Evolutionary conservation across 2,329 filamentous ascomycete genomes (phyloP).

Genomic region (Xylariaceae sp.): DNA sequence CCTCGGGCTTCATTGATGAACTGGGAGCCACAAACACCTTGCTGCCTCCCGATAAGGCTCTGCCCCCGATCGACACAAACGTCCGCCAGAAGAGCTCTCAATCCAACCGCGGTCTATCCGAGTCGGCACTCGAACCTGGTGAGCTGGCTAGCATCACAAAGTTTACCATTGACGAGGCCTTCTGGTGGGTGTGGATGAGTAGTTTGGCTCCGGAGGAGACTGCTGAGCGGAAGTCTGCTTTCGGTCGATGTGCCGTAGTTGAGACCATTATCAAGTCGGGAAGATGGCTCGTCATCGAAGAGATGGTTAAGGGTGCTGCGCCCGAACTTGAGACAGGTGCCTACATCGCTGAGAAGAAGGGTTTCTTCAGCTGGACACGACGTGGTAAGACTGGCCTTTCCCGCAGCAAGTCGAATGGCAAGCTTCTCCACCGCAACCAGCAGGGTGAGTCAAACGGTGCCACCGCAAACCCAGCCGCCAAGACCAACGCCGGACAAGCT

Average conservation of each 20-base stretch:
- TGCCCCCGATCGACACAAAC: conserved; percentile 76
- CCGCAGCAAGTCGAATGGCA: conserved; percentile 66
- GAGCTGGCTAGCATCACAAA: conserved; percentile 88
- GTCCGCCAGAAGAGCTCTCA: conserved; percentile 77
- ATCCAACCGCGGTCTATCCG: conserved; percentile 70
- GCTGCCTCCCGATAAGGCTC: conserved; percentile 83
- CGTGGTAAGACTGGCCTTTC: conserved; percentile 55
- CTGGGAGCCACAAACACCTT: conserved; percentile 63
- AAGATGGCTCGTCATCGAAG: conserved; percentile 91
- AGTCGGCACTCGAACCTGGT: conserved; percentile 74
- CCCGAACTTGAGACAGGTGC: conserved; percentile 77
- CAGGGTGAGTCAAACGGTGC: conserved; percentile 35
- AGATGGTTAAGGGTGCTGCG: conserved; percentile 90
- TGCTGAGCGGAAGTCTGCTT: conserved; percentile 77
- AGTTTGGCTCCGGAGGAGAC: conserved; percentile 91
- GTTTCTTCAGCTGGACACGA: conserved; percentile 81
- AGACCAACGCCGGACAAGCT: conserved; percentile 32
- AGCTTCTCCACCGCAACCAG: conserved; percentile 45
- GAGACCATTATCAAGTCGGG: conserved; percentile 79
- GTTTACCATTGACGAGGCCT: conserved; percentile 86
- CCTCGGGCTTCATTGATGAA: conserved; percentile 82
- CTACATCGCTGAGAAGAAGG: conserved; percentile 93
- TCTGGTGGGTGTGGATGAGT: conserved; percentile 99
- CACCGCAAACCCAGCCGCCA: background rate
- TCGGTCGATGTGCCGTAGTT: conserved; percentile 86